Percentiles rank a stretch among this genome's conserved stretches.
phyloP scores from a whole-genome alignment of 352 stramenopile genomes.

The Globisporangium okanoganense region DNA sequence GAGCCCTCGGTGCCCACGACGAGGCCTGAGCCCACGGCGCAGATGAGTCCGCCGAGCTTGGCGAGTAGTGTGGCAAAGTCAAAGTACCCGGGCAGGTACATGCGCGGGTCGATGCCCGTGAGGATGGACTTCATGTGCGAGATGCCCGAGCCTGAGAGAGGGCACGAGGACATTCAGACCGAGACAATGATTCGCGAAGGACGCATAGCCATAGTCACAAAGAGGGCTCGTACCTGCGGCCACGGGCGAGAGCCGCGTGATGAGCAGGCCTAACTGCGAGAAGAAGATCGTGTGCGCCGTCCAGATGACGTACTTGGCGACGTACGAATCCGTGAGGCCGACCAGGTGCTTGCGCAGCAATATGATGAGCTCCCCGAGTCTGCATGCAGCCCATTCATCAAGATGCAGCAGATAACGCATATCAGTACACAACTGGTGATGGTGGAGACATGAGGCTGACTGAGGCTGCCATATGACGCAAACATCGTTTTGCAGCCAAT shows the following conservation, averaged over 20 bases:
- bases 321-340: constrained; percentile 23
- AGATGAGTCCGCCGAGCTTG: constrained; percentile 93
- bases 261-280: constrained; percentile 58
- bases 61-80: constrained; percentile 78
- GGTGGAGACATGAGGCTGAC: not conserved
- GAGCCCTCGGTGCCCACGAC: constrained; percentile 97
- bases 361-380: constrained; percentile 31
- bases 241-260: constrained; percentile 68
- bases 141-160: constrained; percentile 53
- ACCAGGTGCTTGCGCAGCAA: constrained; percentile 43
- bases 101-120: constrained; percentile 74
- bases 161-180: not conserved
- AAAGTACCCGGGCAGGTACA: constrained; percentile 85
- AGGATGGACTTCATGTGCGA: constrained; percentile 89
- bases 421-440: not conserved
- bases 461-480: not conserved
- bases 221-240: constrained; percentile 28
- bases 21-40: constrained; percentile 91
- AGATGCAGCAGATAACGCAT: not conserved
- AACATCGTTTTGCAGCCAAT: not conserved
- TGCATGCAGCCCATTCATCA: constrained; percentile 1
- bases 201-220: not conserved
- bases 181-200: no score
- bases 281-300: constrained; percentile 68
- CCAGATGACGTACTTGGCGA: constrained; percentile 52